Percentiles rank a stretch among this genome's conserved stretches.
Evolutionary conservation across 2,329 filamentous ascomycete genomes (phyloP).

Genomic region (Scedosporium aurantiacum): DNA sequence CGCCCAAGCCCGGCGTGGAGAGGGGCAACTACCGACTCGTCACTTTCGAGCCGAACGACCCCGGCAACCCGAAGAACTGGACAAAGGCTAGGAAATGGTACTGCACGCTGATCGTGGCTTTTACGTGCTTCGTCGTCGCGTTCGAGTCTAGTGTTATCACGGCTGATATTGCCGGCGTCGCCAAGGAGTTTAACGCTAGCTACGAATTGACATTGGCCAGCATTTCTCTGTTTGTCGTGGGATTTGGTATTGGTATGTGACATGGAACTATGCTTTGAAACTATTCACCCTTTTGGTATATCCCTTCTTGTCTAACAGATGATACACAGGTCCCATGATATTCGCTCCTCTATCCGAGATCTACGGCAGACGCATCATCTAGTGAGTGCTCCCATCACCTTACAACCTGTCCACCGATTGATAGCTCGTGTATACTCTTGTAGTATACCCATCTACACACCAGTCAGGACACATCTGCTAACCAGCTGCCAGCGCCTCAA

Average conservation of each 20-base stretch:
- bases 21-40: conserved; percentile 39
- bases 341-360: conserved; percentile 74
- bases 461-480: no score
- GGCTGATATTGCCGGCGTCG: conserved; percentile 56
- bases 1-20: conserved; percentile 9
- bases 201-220: conserved; percentile 61
- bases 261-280: no score
- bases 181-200: conserved; percentile 54
- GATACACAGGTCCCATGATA: conserved; percentile 51
- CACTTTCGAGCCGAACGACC: conserved; percentile 57
- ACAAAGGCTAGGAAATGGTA: conserved; percentile 70
- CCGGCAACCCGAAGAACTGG: conserved; percentile 80
- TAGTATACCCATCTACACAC: no score
- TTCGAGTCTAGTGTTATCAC: conserved; percentile 68
- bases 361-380: conserved; percentile 60
- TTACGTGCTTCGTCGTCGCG: conserved; percentile 64
- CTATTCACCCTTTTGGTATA: no score
- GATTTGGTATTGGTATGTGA: conserved; percentile 54
- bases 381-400: conserved; percentile 31
- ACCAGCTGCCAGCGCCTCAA: conserved; percentile 33
- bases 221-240: conserved; percentile 68
- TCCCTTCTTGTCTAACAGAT: no score
- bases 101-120: conserved; percentile 72
- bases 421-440: neutral
- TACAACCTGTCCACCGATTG: neutral